Conservation (phyloP, 2,329 filamentous ascomycete genomes). For the Colletotrichum gigasporum region DNA sequence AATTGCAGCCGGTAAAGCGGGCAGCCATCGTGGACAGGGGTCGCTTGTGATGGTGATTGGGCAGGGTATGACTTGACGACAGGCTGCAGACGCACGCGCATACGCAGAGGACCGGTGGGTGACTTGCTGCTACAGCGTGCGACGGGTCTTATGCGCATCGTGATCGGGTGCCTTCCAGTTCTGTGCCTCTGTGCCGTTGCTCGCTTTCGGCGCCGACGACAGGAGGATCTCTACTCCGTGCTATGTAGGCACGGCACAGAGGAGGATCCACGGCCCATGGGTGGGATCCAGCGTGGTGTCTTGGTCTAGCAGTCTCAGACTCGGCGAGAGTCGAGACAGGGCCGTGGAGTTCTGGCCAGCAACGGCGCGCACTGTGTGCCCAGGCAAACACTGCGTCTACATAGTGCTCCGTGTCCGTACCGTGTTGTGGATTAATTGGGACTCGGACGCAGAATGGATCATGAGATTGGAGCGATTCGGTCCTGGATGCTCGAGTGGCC, state of each 20-base stretch:
- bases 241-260: background rate
- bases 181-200: background rate
- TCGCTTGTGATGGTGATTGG: conserved; percentile 2
- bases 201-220: background rate
- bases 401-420: no score
- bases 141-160: conserved; percentile 6
- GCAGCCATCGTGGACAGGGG: background rate
- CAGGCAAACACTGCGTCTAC: no score
- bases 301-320: background rate
- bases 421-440: conserved; percentile 22
- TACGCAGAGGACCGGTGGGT: conserved; percentile 15
- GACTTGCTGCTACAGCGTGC: background rate
- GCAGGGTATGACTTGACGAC: background rate
- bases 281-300: background rate
- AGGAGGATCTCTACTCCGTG: background rate
- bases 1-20: conserved; percentile 7
- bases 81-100: background rate
- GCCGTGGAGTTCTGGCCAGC: background rate
- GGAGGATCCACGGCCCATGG: background rate
- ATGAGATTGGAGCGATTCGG: conserved; percentile 1
- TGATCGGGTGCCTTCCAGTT: background rate
- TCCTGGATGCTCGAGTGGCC: conserved; percentile 1
- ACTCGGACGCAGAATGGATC: conserved; percentile 17
- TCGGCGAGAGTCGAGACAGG: background rate
- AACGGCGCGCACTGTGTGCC: no score